phyloP scores from a whole-genome alignment of 371 early-diverging fungal genomes.

The Funneliformis caledonium region DNA sequence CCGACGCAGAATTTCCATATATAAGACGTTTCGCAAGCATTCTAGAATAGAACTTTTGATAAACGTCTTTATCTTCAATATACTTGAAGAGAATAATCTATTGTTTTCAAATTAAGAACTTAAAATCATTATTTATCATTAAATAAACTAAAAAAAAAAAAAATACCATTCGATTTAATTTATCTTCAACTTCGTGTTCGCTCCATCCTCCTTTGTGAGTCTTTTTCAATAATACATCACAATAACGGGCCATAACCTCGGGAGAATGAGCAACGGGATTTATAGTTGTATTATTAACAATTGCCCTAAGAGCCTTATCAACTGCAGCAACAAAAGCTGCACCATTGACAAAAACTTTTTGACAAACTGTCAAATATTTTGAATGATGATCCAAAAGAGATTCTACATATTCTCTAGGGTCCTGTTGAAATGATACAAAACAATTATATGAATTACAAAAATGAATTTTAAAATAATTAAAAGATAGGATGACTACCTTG shows the following conservation, averaged over 20 bases:
- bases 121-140: background rate
- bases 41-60: constrained; percentile 84
- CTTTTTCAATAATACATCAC: constrained; percentile 78
- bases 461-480: background rate
- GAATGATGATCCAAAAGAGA: constrained; percentile 64
- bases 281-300: constrained; percentile 69
- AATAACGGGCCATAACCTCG: constrained; percentile 82
- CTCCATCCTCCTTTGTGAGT: constrained; percentile 49
- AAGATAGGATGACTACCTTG: constrained; percentile 55
- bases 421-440: constrained; percentile 50
- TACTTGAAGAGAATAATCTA: constrained; percentile 69
- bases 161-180: constrained; percentile 48
- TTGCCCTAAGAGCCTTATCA: constrained; percentile 82
- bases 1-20: constrained; percentile 70
- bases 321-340: constrained; percentile 78
- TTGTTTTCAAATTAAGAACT: background rate
- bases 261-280: constrained; percentile 64
- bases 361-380: constrained; percentile 65
- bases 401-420: constrained; percentile 73
- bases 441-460: background rate
- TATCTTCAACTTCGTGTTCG: constrained; percentile 51
- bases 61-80: constrained; percentile 89
- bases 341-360: constrained; percentile 69
- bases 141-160: background rate
- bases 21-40: constrained; percentile 81